Conservation (phyloP, 2,329 filamentous ascomycete species). For the Calycina herbarum region DNA sequence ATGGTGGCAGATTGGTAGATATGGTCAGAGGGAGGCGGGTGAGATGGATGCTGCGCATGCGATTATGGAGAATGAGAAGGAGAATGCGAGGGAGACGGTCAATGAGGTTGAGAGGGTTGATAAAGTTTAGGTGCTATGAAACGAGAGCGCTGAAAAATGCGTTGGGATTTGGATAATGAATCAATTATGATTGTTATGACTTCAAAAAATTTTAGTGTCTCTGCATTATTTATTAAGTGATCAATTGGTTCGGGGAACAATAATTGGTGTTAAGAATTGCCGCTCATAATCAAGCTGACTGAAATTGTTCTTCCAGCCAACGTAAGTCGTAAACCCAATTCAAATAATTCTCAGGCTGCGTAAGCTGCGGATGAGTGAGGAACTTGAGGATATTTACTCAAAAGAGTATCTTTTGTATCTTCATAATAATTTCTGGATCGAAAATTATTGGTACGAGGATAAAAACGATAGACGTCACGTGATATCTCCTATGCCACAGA, state of each 20-base stretch:
- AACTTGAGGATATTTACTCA: no score
- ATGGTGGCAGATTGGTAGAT: slow-evolving; percentile 70
- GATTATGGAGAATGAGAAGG: slow-evolving; percentile 42
- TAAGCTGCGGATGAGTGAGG: no score
- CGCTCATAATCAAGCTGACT: no score
- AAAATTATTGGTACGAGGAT: no score
- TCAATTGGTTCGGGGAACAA: neutral
- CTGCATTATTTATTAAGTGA: neutral
- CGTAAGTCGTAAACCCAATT: no score
- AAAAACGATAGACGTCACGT: no score
- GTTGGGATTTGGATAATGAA: neutral
- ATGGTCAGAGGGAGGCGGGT: slow-evolving; percentile 48
- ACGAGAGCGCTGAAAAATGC: neutral
- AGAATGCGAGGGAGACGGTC: slow-evolving; percentile 38
- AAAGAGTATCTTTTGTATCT: no score
- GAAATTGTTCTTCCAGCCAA: no score
- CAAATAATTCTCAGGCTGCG: no score
- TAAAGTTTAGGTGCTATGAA: neutral
- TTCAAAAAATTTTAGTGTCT: neutral
- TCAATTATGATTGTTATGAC: neutral
- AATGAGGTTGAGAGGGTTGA: slow-evolving; percentile 20
- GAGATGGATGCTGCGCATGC: slow-evolving; percentile 44
- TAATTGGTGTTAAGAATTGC: neutral
- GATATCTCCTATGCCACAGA: no score
- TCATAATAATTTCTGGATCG: no score